Evolutionary conservation across 441 rosid species (phyloP), one percentile per base, ranked within the genome.

Genomic region (Euphorbia schlechtendalii): DNA sequence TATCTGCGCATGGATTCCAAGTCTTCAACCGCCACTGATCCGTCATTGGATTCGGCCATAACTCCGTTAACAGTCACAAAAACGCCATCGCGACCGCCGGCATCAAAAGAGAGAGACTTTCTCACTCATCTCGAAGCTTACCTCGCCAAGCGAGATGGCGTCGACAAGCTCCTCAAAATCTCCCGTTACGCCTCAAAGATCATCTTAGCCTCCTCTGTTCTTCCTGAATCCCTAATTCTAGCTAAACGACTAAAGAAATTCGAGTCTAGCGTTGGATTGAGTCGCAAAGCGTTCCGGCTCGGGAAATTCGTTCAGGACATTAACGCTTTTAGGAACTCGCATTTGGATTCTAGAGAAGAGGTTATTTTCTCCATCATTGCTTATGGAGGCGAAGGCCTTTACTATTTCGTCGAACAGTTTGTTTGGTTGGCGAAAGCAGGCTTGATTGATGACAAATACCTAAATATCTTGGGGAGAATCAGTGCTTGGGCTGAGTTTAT

Each of bases 251-350:
- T 92, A 69, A 85, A 82, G 80, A 80, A 78, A 77, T 92, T 92
- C 80, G 98, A 92, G 63, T 88, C 98, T 5, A 90, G 91, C 59
- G 96, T 90, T 41, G 98, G 97, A 28, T 75, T 93, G 49, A 93
- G 97, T 56, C 98, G 97, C 32, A 93, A 93, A 77, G 98, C 98
- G 24, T 93, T 93, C 70, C 92, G 96, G 34, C 85, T 93, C 11
- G 97, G 97, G 0, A 93, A 93, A 80, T 93, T 90, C 70, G 80
- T 93, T 9, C 97, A 93, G 63, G 96, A 88, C 72, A 66, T 88
- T 38, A 93, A 90, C 82, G 84, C 88, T 0, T 59, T 90, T 7
- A 73, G 96, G 20, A 67, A 53, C 69, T 81, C 95, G 14, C 71
- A 53, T 51, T 73, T 83, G 57, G 77, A 82, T 27, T 76, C 92